A percentile compares a stretch with the other conserved stretches of the same genome.
These are phyloP conservation scores for Phialophora tarda DNA, from an alignment of 2,329 filamentous ascomycete species.

Conservation along the genomic window DNA sequence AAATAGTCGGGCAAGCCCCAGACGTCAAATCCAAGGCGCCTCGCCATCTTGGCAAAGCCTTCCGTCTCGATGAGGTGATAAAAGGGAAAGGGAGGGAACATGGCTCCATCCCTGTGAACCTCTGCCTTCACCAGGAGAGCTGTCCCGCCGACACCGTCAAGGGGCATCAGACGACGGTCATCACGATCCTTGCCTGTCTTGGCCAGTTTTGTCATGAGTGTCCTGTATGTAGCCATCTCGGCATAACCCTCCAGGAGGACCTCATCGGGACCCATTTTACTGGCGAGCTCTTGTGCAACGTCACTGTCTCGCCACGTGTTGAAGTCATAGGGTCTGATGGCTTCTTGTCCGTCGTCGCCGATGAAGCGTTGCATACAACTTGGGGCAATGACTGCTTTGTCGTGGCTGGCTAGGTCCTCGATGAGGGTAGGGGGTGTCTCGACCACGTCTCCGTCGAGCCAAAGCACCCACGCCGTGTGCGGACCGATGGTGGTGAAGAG, in stretches of 20 bases:
- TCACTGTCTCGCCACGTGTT: conserved; percentile 96
- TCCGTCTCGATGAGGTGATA: conserved; percentile 98
- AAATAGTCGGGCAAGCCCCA: conserved; percentile 96
- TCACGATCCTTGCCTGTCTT: conserved; percentile 62
- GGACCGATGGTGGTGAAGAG: conserved; percentile 94
- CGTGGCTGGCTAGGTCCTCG: conserved; percentile 84
- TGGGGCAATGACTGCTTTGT: conserved; percentile 89
- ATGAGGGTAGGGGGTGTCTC: conserved; percentile 85
- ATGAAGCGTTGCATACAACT: conserved; percentile 93
- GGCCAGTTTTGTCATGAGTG: conserved; percentile 85
- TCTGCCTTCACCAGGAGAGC: conserved; percentile 93
- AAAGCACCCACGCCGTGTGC: conserved; percentile 91
- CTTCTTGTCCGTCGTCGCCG: conserved; percentile 71
- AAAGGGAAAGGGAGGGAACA: conserved; percentile 97
- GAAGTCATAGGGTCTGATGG: conserved; percentile 88
- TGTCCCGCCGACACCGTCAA: conserved; percentile 94
- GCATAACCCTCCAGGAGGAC: conserved; percentile 91
- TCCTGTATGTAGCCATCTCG: conserved; percentile 89
- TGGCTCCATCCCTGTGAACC: conserved; percentile 94
- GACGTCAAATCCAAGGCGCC: conserved; percentile 80
- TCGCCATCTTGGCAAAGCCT: conserved; percentile 97
- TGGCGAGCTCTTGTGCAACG: conserved; percentile 74
- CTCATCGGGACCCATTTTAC: conserved; percentile 85
- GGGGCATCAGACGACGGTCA: conserved; percentile 67
- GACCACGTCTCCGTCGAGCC: conserved; percentile 90